phyloP scores from a whole-genome alignment of 2,329 filamentous ascomycete genomes.

The Spiromastix sp. region DNA sequence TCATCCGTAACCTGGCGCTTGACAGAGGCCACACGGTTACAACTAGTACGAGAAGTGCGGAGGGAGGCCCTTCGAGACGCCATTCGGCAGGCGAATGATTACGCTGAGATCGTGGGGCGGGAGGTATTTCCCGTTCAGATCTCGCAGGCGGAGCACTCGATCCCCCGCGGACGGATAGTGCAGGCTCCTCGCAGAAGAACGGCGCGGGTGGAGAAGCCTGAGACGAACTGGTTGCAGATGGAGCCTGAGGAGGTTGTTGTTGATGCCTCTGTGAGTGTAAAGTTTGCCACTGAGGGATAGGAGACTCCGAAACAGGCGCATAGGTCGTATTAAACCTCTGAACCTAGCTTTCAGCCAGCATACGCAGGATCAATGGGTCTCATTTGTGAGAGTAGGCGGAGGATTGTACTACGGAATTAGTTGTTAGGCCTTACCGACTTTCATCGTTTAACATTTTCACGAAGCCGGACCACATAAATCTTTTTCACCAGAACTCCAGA shows the following conservation, averaged over 20 bases:
- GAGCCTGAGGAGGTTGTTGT: slow-evolving; percentile 3
- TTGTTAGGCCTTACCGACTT: too few relatives aligned
- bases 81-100: slow-evolving; percentile 16
- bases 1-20: slow-evolving; percentile 16
- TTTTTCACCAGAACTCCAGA: too few relatives aligned
- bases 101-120: slow-evolving; percentile 14
- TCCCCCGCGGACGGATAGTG: neutral
- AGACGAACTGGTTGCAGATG: neutral
- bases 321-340: too few relatives aligned
- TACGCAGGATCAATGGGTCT: too few relatives aligned
- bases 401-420: too few relatives aligned
- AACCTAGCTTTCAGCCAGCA: too few relatives aligned
- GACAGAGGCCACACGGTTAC: slow-evolving; percentile 14
- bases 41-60: slow-evolving; percentile 13
- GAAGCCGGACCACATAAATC: too few relatives aligned
- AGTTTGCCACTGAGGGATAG: slow-evolving; percentile 1
- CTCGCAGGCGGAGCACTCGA: neutral
- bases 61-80: slow-evolving; percentile 17
- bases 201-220: neutral
- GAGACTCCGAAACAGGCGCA: too few relatives aligned
- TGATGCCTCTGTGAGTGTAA: neutral
- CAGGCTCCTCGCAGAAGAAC: neutral
- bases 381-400: too few relatives aligned
- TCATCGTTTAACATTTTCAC: too few relatives aligned
- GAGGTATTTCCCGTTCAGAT: slow-evolving; percentile 12